Conservation (phyloP, 768 basidiomycete genomes). For the Myochromella boudieri region DNA sequence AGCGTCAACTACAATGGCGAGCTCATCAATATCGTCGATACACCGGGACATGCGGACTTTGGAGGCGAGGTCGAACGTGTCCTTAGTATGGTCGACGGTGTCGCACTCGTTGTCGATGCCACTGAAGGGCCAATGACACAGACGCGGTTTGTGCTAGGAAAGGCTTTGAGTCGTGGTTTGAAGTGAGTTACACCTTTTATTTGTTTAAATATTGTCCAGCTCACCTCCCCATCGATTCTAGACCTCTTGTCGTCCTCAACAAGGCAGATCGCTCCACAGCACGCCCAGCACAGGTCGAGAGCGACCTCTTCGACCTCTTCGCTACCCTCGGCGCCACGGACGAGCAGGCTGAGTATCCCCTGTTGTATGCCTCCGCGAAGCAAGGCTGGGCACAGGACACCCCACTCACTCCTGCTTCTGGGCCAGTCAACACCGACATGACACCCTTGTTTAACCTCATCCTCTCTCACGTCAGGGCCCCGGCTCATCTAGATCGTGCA, state of each 20-base stretch:
- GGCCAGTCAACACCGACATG: constrained; percentile 29
- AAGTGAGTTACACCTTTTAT: constrained; percentile 26
- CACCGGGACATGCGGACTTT: constrained; percentile 63
- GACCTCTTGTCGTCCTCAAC: constrained; percentile 51
- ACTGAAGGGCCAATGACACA: constrained; percentile 65
- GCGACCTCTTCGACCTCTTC: constrained; percentile 51
- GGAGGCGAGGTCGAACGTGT: constrained; percentile 63
- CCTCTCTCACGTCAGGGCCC: constrained; percentile 42
- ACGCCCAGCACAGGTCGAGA: constrained; percentile 45
- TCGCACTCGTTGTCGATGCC: constrained; percentile 58
- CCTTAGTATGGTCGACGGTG: constrained; percentile 61
- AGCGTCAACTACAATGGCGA: constrained; percentile 48
- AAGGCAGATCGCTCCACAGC: constrained; percentile 47
- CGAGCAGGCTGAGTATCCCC: constrained; percentile 51
- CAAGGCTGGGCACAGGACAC: constrained; percentile 46
- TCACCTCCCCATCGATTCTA: constrained; percentile 12
- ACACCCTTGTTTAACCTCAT: constrained; percentile 46
- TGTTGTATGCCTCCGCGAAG: constrained; percentile 51
- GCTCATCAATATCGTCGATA: constrained; percentile 60
- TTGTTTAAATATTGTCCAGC: not conserved
- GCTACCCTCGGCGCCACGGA: constrained; percentile 50
- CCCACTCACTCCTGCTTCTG: constrained; percentile 16
- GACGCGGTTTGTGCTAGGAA: constrained; percentile 51
- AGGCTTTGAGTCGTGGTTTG: constrained; percentile 42
- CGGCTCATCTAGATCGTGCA: constrained; percentile 33